phyloP scores from a whole-genome alignment of 2,329 filamentous ascomycete genomes.

The Escovopsis sp. region DNA sequence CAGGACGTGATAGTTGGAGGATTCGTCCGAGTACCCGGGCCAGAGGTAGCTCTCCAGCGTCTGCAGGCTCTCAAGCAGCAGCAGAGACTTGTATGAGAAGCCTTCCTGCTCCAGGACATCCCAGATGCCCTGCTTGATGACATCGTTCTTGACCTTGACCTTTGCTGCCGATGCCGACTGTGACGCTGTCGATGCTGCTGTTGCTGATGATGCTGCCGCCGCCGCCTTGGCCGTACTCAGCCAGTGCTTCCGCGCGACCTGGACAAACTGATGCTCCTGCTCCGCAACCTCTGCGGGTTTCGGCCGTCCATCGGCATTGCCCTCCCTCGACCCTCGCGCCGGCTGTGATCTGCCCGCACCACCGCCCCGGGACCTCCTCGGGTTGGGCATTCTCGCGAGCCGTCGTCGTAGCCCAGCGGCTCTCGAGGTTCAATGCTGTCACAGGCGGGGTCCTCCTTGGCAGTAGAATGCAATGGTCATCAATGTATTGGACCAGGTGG shows the following conservation, averaged over 20 bases:
- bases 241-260: constrained; percentile 77
- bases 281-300: constrained; percentile 55
- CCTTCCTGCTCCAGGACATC: constrained; percentile 67
- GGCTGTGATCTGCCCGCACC: constrained; percentile 23
- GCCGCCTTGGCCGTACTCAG: constrained; percentile 47
- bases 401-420: constrained; percentile 1
- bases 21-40: constrained; percentile 79
- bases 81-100: constrained; percentile 62
- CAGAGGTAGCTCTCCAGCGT: constrained; percentile 88
- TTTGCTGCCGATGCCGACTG: too few species aligned
- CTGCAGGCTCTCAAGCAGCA: constrained; percentile 80
- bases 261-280: constrained; percentile 55
- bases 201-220: too few species aligned
- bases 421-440: too few species aligned
- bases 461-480: too few species aligned
- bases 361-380: constrained; percentile 43
- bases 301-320: constrained; percentile 24
- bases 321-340: constrained; percentile 19
- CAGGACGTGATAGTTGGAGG: constrained; percentile 83
- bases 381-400: constrained; percentile 36
- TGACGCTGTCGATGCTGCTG: too few species aligned
- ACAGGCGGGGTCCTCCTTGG: too few species aligned
- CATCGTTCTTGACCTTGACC: constrained; percentile 64
- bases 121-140: constrained; percentile 81
- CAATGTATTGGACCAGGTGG: too few species aligned